These are phyloP conservation scores for Fusarium guadeloupense DNA, from an alignment of 2,329 filamentous ascomycete species.

Conservation along the genomic window DNA sequence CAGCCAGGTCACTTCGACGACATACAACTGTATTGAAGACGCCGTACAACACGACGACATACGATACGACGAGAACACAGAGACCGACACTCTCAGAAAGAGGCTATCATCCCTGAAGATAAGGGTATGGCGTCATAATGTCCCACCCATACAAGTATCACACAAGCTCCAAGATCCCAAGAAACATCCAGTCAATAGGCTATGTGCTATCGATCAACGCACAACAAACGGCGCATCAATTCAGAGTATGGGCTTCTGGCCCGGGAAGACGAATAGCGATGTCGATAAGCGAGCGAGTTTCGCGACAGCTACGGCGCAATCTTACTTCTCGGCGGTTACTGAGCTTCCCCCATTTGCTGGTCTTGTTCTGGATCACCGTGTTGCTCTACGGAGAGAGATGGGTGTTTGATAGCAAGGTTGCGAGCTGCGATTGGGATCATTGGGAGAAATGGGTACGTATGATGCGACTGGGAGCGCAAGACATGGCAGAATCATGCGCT, in stretches of 20 bases:
- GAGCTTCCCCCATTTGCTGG: slow-evolving; percentile 73
- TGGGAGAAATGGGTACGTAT: slow-evolving; percentile 91
- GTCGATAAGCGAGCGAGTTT: slow-evolving; percentile 42
- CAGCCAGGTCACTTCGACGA: slow-evolving; percentile 3
- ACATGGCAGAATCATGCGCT: not conserved
- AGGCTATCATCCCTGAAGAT: not conserved
- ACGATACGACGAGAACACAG: not conserved
- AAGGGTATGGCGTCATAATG: slow-evolving; percentile 47
- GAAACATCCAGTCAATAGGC: slow-evolving; percentile 34
- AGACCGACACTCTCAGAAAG: not conserved
- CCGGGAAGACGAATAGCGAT: slow-evolving; percentile 51
- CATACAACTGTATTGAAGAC: slow-evolving; percentile 1
- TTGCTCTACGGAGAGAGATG: slow-evolving; percentile 87
- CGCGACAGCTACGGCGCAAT: slow-evolving; percentile 51
- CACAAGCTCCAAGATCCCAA: slow-evolving; percentile 23
- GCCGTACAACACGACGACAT: not conserved
- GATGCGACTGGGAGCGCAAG: not conserved
- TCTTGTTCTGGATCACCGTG: slow-evolving; percentile 77
- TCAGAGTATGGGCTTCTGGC: slow-evolving; percentile 56
- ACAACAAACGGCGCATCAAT: slow-evolving; percentile 42
- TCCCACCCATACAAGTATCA: slow-evolving; percentile 37
- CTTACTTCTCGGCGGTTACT: slow-evolving; percentile 61
- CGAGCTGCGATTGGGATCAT: slow-evolving; percentile 79
- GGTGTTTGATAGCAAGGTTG: slow-evolving; percentile 76
- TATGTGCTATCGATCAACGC: slow-evolving; percentile 36